Evolutionary conservation across 139 green algal species (phyloP).

Genomic region (Protoeuglena noctilucae): DNA sequence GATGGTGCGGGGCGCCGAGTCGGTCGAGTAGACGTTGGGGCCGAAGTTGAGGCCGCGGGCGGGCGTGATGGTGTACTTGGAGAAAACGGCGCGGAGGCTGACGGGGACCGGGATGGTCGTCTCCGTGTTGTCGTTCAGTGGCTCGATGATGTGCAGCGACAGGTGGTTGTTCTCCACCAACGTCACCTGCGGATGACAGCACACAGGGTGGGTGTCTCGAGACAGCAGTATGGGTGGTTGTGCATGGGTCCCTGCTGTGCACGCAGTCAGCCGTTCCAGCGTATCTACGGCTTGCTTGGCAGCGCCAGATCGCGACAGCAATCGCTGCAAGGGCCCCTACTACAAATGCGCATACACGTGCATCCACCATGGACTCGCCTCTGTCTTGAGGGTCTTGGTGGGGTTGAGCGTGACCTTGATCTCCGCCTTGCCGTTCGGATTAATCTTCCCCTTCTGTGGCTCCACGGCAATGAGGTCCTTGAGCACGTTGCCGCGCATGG

Average conservation of each 20-base stretch:
- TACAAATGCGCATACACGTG: too few species aligned
- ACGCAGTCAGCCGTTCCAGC: too few species aligned
- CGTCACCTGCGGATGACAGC: slow-evolving; percentile 33
- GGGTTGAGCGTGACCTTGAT: slow-evolving; percentile 39
- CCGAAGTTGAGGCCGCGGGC: slow-evolving; percentile 58
- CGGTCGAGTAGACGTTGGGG: slow-evolving; percentile 45
- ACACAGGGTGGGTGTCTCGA: too few species aligned
- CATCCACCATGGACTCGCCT: too few species aligned
- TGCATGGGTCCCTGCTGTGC: too few species aligned
- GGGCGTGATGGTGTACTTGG: slow-evolving; percentile 56
- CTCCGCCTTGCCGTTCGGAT: slow-evolving; percentile 13
- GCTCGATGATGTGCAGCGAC: slow-evolving; percentile 43
- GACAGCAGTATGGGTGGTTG: too few species aligned
- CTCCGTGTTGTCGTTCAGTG: slow-evolving; percentile 34
- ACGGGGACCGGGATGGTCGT: slow-evolving; percentile 10
- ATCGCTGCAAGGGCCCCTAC: too few species aligned
- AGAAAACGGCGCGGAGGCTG: slow-evolving; percentile 33
- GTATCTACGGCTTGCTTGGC: too few species aligned
- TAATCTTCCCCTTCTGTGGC: slow-evolving; percentile 30
- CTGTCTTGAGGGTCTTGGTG: slow-evolving; percentile 15
- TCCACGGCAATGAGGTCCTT: slow-evolving; percentile 33
- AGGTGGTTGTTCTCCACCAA: slow-evolving; percentile 45
- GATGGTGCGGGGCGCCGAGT: slow-evolving; percentile 43
- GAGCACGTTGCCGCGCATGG: slow-evolving; percentile 12
- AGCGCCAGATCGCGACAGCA: too few species aligned